Evolutionary conservation across 441 rosid species (phyloP).

Genomic region (Biscutella auriculata): DNA sequence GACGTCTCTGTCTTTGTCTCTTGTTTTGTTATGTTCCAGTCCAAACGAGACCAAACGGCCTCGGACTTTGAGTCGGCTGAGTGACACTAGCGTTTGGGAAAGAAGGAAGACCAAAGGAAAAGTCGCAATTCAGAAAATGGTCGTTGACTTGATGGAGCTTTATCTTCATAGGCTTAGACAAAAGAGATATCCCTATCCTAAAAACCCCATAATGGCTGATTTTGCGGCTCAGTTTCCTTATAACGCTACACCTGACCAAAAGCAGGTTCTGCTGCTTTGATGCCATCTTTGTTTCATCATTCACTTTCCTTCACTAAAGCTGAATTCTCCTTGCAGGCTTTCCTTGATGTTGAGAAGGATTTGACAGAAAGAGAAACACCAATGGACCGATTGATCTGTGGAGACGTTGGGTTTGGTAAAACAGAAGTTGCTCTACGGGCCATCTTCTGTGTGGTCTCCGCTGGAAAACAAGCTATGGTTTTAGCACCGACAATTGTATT

Average conservation of each 20-base stretch:
- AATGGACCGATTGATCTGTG: slow-evolving; percentile 91
- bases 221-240: slow-evolving; percentile 68
- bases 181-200: slow-evolving; percentile 72
- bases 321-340: slow-evolving; percentile 55
- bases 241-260: slow-evolving; percentile 84
- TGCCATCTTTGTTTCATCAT: slow-evolving; percentile 7
- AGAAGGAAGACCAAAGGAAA: slow-evolving; percentile 89
- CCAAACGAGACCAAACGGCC: slow-evolving; percentile 81
- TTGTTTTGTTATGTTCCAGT: slow-evolving; percentile 29
- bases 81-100: slow-evolving; percentile 76
- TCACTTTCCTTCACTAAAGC: not conserved
- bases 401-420: slow-evolving; percentile 98
- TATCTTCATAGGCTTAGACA: slow-evolving; percentile 87
- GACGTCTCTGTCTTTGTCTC: not conserved
- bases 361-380: slow-evolving; percentile 90
- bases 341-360: slow-evolving; percentile 83
- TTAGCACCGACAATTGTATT: slow-evolving; percentile 89
- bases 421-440: slow-evolving; percentile 96
- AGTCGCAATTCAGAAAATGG: slow-evolving; percentile 96
- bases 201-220: slow-evolving; percentile 49
- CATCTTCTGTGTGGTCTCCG: slow-evolving; percentile 69
- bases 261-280: slow-evolving; percentile 48
- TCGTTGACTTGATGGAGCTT: slow-evolving; percentile 92
- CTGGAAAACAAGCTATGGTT: slow-evolving; percentile 95
- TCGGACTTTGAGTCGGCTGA: slow-evolving; percentile 71